Conservation (phyloP, 75 land plant genomes). For the Isoetes taiwanensis region DNA sequence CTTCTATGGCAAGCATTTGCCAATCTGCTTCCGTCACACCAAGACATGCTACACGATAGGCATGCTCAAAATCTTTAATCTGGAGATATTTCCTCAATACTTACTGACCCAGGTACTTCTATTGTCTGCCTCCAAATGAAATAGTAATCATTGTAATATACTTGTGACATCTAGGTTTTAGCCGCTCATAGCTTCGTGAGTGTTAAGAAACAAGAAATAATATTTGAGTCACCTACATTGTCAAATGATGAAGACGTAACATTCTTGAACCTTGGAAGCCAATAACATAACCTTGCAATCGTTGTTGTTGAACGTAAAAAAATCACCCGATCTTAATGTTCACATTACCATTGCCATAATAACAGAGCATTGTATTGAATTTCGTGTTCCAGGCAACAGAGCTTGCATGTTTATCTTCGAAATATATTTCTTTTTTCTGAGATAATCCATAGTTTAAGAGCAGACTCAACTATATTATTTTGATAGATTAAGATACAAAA, state of each 20-base stretch:
- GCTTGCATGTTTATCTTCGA: constrained; percentile 25
- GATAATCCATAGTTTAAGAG: no score
- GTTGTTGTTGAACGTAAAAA: constrained; percentile 26
- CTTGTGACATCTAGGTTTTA: no score
- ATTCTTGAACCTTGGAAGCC: constrained; percentile 34
- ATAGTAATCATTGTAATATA: no score
- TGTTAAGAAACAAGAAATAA: no score
- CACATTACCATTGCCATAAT: constrained; percentile 26
- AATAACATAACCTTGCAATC: constrained; percentile 30
- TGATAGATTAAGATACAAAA: no score
- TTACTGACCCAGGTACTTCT: constrained; percentile 26
- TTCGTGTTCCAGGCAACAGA: constrained; percentile 34
- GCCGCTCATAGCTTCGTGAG: no score
- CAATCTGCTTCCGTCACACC: constrained; percentile 35
- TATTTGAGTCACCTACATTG: constrained; percentile 38
- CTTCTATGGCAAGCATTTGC: constrained; percentile 17
- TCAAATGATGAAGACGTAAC: constrained; percentile 23
- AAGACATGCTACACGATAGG: constrained; percentile 27
- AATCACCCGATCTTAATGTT: constrained; percentile 23
- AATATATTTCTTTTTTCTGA: constrained; percentile 23
- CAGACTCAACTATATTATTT: no score
- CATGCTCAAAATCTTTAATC: constrained; percentile 16
- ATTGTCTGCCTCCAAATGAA: constrained; percentile 10
- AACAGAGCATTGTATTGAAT: constrained; percentile 32
- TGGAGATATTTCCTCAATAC: constrained; percentile 29